Evolutionary conservation across 345 rosid genomes (phyloP).

Genomic region (Eucalyptus camaldulensis): DNA sequence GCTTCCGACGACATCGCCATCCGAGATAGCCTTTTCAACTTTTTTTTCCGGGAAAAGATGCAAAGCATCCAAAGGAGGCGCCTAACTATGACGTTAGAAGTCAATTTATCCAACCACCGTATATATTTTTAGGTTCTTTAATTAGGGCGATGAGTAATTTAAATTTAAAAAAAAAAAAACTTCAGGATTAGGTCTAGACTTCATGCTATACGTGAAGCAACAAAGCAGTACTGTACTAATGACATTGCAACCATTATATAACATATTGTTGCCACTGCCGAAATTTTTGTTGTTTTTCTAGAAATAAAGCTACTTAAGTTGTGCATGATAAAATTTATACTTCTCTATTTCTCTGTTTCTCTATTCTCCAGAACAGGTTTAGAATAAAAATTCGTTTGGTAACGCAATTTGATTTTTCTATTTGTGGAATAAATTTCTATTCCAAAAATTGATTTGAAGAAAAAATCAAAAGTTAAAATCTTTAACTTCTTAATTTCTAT

Average conservation of each 20-base stretch:
- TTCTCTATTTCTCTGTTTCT: too few species aligned
- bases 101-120: not conserved
- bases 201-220: not conserved
- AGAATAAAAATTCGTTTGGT: too few species aligned
- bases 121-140: not conserved
- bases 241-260: not conserved
- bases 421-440: too few species aligned
- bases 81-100: not conserved
- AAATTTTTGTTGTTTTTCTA: not conserved
- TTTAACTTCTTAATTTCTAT: too few species aligned
- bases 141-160: not conserved
- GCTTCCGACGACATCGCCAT: not conserved
- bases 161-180: too few species aligned
- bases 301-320: not conserved
- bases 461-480: too few species aligned
- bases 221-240: not conserved
- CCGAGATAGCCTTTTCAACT: not conserved
- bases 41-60: not conserved
- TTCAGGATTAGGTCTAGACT: not conserved
- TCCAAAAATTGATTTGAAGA: too few species aligned
- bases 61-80: not conserved
- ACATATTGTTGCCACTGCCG: not conserved
- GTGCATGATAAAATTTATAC: too few species aligned
- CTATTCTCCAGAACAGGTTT: too few species aligned
- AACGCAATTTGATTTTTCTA: too few species aligned